Base-by-base conservation (phyloP, 371 early-diverging fungal species). In the Polyrhizophydium stewartii region DNA sequence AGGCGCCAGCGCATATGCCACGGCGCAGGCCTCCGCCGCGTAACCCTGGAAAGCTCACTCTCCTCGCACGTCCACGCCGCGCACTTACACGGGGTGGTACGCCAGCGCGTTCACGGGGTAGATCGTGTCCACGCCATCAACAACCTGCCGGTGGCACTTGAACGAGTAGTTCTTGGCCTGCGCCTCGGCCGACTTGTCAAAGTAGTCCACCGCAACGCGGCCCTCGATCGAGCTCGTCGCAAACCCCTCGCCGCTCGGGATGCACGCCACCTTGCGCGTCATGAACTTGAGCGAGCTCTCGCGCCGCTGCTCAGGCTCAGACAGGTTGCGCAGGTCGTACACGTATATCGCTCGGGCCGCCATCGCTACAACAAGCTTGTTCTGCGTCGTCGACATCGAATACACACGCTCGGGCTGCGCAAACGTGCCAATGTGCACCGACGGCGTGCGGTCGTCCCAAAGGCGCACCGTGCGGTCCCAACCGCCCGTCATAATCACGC, bases 31-130 rank as follows among this genome's bases (percentile, higher is more conserved):
- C n/a, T n/a, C n/a, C n/a, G n/a, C n/a, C n/a, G n/a, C n/a, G n/a
- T n/a, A n/a, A n/a, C n/a, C n/a, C n/a, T n/a, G n/a, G n/a, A n/a
- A n/a, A n/a, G n/a, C n/a, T n/a, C n/a, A n/a, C n/a, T n/a, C n/a
- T n/a, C n/a, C n/a, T n/a, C n/a, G n/a, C n/a, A n/a, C n/a, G n/a
- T n/a, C n/a, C n/a, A n/a, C n/a, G 41, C 12, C 12, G 21, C 12
- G 12, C 19, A 38, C 84, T 75, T 84, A 90, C 87, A 84, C 85
- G 1, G 94, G 94, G 71, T 96, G 93, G 72, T 90, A 96, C 1
- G 92, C 90, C 45, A 96, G 62, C 3, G 95, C 88, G 69, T 97
- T 93, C 37, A 97, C 98, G 1, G 98, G 94, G 71, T 93, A 95
- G 1, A 97, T 90, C 17, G 83, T 81, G 53, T 96, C 97, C 2